A percentile compares a stretch with the other conserved stretches of the same genome.
These are phyloP conservation scores for Penicillium steckii DNA, from an alignment of 495 filamentous ascomycete species.

Conservation along the genomic window DNA sequence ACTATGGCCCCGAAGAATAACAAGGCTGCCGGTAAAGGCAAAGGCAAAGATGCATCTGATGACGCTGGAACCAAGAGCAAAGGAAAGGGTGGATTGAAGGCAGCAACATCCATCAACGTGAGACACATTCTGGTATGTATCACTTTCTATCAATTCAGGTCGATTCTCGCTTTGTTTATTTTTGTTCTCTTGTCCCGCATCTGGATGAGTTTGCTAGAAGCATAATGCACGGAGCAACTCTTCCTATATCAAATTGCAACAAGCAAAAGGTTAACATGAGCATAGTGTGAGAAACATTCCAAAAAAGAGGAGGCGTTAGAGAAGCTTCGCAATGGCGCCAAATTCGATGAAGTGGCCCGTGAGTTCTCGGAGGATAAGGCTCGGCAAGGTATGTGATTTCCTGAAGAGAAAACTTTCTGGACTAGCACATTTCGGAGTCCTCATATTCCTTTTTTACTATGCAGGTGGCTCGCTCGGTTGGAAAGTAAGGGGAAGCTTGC, in stretches of 20 bases:
- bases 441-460: neutral
- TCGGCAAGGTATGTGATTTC: conserved; percentile 59
- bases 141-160: no score
- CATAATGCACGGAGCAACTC: neutral
- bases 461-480: conserved; percentile 79
- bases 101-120: conserved; percentile 78
- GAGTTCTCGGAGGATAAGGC: conserved; percentile 91
- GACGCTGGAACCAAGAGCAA: conserved; percentile 25
- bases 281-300: conserved; percentile 79
- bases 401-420: neutral
- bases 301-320: conserved; percentile 86
- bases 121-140: conserved; percentile 77
- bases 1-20: conserved; percentile 58
- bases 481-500: conserved; percentile 73
- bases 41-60: conserved; percentile 40
- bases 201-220: neutral
- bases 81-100: conserved; percentile 57
- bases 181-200: no score
- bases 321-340: conserved; percentile 71
- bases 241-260: neutral
- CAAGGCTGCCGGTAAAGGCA: conserved; percentile 13
- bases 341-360: conserved; percentile 86
- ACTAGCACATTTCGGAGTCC: neutral
- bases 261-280: neutral
- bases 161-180: no score